Evolutionary conservation across 2,329 filamentous ascomycete genomes (phyloP).

Genomic region (Penicillium sp.): DNA sequence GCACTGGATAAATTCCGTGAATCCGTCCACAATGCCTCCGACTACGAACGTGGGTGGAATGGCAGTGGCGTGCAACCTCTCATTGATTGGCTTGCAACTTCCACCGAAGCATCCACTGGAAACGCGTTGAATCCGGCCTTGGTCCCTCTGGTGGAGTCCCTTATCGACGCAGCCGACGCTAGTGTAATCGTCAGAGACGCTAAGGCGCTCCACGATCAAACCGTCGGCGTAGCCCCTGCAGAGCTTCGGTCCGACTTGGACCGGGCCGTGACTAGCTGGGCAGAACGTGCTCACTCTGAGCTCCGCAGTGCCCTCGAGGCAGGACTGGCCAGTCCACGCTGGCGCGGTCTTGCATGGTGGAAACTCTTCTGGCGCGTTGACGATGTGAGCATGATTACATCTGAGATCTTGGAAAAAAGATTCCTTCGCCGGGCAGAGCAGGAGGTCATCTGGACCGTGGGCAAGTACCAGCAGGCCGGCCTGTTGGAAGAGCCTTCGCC

Average conservation of each 20-base stretch:
- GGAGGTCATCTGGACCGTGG: constrained; percentile 77
- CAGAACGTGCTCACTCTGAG: constrained; percentile 76
- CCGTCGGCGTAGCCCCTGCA: constrained; percentile 39
- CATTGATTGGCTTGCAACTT: constrained; percentile 59
- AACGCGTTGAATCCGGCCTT: constrained; percentile 63
- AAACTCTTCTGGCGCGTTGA: constrained; percentile 94
- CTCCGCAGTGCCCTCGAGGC: constrained; percentile 74
- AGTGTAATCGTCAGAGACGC: constrained; percentile 30
- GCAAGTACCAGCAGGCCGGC: constrained; percentile 67
- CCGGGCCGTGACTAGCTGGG: constrained; percentile 65
- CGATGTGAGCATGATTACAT: constrained; percentile 79
- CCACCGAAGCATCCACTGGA: constrained; percentile 32
- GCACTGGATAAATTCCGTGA: constrained; percentile 67
- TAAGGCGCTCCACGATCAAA: constrained; percentile 30
- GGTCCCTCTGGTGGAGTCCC: constrained; percentile 62
- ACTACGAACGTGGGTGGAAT: constrained; percentile 73
- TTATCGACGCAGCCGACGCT: constrained; percentile 51
- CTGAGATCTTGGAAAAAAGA: constrained; percentile 70
- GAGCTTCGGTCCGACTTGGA: constrained; percentile 53
- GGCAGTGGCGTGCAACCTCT: constrained; percentile 66
- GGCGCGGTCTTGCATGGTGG: constrained; percentile 86
- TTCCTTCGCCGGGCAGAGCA: constrained; percentile 79
- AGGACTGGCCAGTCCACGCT: constrained; percentile 71
- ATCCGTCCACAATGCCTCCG: constrained; percentile 65
- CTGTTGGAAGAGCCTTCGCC: constrained; percentile 37